Base-by-base conservation (phyloP, 1,284 basidiomycete genomes). In the Tilletia walkeri region DNA sequence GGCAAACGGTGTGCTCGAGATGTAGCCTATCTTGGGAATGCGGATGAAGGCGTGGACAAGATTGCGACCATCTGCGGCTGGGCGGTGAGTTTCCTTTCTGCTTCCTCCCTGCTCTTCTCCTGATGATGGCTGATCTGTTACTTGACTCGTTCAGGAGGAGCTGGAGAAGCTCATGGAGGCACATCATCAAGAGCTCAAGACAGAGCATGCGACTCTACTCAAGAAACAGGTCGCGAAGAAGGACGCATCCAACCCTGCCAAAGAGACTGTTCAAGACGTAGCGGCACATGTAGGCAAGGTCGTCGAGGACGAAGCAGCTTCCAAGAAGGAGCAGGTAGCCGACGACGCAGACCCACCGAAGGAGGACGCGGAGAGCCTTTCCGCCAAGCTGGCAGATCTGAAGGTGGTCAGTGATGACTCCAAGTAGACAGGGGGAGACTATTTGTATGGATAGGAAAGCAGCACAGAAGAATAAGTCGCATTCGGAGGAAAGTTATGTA, bases 1-100 rank as follows among this genome's bases (percentile, higher is more conserved):
- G 78, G 73, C 7, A 56, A 48, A 67, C 65, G 71, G 36, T 65
- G 65, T 24, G 71, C 78, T 2, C 66, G 82, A 4, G 82, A 83
- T 41, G 73, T 79, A 4, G 82, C 78, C 24, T 79, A 70, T 39
- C 38, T 76, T 49, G 80, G 80, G 4, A 76, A 79, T 18, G 76
- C 77, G 0, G 82, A 83, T 47, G 74, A 79, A 3, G 75, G 74
- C 4, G 72, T 81, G 1, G 68, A 70, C 0, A 66, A 72, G 53
- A 61, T 81, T 24, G 78, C 77, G 14, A 71, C 61, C 20, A 59
- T 74, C 5, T 74, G 79, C 12, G 80, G 78, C 1, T 81, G 80
- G 80, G 67, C 79, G 67, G 66, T 69, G 59, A 63, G 59, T 41
- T 6, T 6, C 5, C 54, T 56, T 30, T 56, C n/a, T 18, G 5